phyloP scores from a whole-genome alignment of 1,284 basidiomycete species.

The Singerocomus inundabilis region DNA sequence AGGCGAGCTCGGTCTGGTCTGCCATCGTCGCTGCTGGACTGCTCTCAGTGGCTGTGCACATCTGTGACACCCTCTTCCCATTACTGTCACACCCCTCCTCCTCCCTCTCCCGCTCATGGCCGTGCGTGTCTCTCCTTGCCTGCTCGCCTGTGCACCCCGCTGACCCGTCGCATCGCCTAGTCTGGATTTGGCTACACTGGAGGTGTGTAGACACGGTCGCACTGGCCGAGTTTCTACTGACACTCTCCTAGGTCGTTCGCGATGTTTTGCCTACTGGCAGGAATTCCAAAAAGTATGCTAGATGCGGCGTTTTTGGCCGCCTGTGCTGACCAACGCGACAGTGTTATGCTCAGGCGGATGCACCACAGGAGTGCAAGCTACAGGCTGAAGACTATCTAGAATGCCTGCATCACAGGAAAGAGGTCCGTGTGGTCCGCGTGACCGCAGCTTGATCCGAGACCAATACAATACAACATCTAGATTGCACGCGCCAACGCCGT shows the following conservation, averaged over 20 bases:
- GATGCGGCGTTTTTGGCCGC: neutral
- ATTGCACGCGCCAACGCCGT: constrained; percentile 72
- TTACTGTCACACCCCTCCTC: neutral
- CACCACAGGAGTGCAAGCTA: constrained; percentile 68
- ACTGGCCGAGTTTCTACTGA: constrained; percentile 8
- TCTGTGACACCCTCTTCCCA: constrained; percentile 12
- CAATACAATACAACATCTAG: too few relatives aligned
- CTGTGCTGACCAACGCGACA: constrained; percentile 32
- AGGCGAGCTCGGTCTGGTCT: constrained; percentile 68
- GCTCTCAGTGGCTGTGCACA: constrained; percentile 18
- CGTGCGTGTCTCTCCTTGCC: constrained; percentile 19
- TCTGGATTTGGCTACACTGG: constrained; percentile 36
- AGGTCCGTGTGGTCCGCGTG: constrained; percentile 61
- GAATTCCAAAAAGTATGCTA: constrained; percentile 76
- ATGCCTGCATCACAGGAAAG: constrained; percentile 89
- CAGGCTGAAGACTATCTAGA: constrained; percentile 90
- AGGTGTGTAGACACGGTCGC: constrained; percentile 18
- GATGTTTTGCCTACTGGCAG: constrained; percentile 94
- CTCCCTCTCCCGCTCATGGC: constrained; percentile 22
- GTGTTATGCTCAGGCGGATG: constrained; percentile 88
- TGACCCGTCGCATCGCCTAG: constrained; percentile 20
- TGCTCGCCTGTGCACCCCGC: neutral
- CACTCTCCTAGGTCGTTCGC: constrained; percentile 66
- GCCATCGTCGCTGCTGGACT: constrained; percentile 42
- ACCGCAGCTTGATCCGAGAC: constrained; percentile 9